These are phyloP conservation scores for Picea glauca DNA, from an alignment of 75 land plant genomes.

Conservation along the genomic window DNA sequence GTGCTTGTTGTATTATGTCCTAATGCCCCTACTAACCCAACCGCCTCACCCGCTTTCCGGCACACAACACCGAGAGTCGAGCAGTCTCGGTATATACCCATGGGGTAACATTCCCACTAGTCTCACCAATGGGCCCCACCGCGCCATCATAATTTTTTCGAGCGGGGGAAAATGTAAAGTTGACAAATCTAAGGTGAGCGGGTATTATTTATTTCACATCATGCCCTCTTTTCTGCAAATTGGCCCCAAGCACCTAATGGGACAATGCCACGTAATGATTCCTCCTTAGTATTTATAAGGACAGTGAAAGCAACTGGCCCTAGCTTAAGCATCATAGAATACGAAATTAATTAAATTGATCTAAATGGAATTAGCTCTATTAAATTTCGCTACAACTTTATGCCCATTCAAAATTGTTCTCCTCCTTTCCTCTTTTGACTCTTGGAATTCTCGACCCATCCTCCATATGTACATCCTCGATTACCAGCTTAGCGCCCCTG, in stretches of 20 bases:
- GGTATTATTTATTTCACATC: background rate
- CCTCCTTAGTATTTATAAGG: slow-evolving; percentile 3
- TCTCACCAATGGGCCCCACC: background rate
- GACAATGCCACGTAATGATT: slow-evolving; percentile 6
- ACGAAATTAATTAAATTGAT: background rate
- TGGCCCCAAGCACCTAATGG: background rate
- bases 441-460: too few species aligned
- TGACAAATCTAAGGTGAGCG: too few species aligned
- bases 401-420: too few species aligned
- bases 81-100: background rate
- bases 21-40: background rate
- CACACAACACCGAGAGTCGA: background rate
- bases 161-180: too few species aligned
- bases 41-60: background rate
- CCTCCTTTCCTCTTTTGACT: too few species aligned
- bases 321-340: background rate
- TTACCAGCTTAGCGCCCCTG: too few species aligned
- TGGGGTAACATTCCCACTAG: background rate
- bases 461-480: too few species aligned
- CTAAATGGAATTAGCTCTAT: slow-evolving; percentile 1
- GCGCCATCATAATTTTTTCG: too few species aligned
- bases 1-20: background rate
- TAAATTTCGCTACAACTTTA: background rate
- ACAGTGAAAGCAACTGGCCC: background rate
- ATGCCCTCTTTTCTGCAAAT: background rate